Evolutionary conservation across 2,329 filamentous ascomycete genomes (phyloP), one percentile per base, ranked within the genome.

Genomic region (Xylariaceae sp.): DNA sequence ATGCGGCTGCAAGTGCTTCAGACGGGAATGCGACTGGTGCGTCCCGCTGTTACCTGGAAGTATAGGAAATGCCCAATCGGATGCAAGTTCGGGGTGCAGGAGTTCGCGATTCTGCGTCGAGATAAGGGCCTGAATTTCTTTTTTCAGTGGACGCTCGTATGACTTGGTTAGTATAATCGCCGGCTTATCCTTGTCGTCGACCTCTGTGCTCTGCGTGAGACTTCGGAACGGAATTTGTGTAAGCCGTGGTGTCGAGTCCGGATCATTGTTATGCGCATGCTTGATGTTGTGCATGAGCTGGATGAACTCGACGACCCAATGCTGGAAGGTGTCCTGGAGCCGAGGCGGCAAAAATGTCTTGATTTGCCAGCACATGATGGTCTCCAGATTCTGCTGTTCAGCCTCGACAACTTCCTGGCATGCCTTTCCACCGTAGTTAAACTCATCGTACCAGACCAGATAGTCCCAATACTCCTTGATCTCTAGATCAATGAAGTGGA

Each of bases 391-490:
- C 71, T 97, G 92, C 50, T 88, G 85, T 3, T 83, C 79, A 4
- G 76, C 75, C 67, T 93, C 90, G 6, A 88, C 81, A 2, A 97
- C 89, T 68, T 94, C 85, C 53, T 88, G 85, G 66, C 91, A 96
- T 3, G 90, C 94, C 70, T 95, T 95, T 62, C 94, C 94, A 57
- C 94, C 95, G 69, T 97, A 97, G 78, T 99, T 99, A 80, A 93
- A 97, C 74, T 97, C 91, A 67, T 99, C 94, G 67, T 97, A 97
- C 94, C 94, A 99, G 3, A 97, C 87, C 0, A 99, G 85, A 69
- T 97, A 97, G 73, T 99, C 94, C 94, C 94, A 99, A 74, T 97
- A 99, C 72, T 99, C 94, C 66, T 93, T 96, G 74, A 99, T 94
- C 68, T 97, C 90, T 2, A 99, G 81, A 68, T 99, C 94, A 64